Evolutionary conservation across 2,329 filamentous ascomycete species (phyloP), one percentile per base, ranked within the genome.

Genomic region (Myotisia sp.): DNA sequence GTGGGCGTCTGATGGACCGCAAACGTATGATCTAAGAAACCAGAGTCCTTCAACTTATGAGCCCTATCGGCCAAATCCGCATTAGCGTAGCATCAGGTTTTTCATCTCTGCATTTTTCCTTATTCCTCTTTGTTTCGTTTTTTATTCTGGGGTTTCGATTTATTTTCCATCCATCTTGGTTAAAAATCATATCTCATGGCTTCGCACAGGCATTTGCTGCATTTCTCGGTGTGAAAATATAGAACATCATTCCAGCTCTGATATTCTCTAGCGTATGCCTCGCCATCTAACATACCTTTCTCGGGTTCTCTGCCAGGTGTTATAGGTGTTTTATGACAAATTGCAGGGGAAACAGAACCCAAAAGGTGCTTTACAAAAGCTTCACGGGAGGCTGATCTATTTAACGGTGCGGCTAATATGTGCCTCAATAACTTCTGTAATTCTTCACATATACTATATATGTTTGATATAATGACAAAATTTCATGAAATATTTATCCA

Each of bases 1-100:
- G 31, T 60, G 58, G 56, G 52, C 48, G 13, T 42, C 48, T 2
- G 44, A 48, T 20, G 26, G 30, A 19, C 35, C 36, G n/a, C n/a
- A n/a, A n/a, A 22, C 28, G 19, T 13, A 4, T 38, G 34, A 29
- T n/a, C 4, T 19, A 5, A 29, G 29, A 29, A 32, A 41, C 29
- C 35, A 30, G 5, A 37, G 37, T 29, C 36, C 39, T 10, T 43
- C 38, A 10, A 35, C 34, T 18, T 44, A 43, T 34, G 42, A 44
- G 14, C 27, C 38, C 20, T 45, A 44, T 35, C 24, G 42, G n/a
- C n/a, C n/a, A 13, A 30, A 20, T 20, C 33, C 26, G 9, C 34
- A 31, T 20, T 42, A 36, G 29, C 5, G 6, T 23, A 8, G 10
- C 5, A 10, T 14, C 12, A 18, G 19, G n/a, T 12, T 23, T 26